These are phyloP conservation scores for Daldinia sp. DNA, from an alignment of 2,329 filamentous ascomycete species.

Conservation along the genomic window DNA sequence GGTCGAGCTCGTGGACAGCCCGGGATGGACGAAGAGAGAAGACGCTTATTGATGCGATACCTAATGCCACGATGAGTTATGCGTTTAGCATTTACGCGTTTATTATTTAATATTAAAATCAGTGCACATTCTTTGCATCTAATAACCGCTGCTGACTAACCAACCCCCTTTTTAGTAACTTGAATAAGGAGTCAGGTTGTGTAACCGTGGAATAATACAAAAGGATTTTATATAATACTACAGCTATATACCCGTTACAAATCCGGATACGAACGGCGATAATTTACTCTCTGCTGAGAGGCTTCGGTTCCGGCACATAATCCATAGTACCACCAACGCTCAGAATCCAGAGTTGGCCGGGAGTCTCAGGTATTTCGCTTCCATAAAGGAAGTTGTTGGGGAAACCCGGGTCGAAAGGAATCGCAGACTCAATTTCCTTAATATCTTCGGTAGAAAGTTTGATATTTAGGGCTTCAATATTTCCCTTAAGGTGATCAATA, in stretches of 20 bases:
- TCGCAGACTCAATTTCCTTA: conserved; percentile 60
- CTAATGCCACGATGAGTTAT: not conserved
- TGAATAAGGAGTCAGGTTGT: too few species aligned
- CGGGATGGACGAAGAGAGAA: conserved; percentile 22
- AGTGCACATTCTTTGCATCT: not conserved
- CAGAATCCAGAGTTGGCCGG: conserved; percentile 55
- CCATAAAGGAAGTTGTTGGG: conserved; percentile 64
- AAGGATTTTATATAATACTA: too few species aligned
- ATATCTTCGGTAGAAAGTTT: conserved; percentile 60
- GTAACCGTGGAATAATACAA: too few species aligned
- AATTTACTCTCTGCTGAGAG: conserved; percentile 45
- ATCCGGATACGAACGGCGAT: too few species aligned
- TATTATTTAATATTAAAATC: not conserved
- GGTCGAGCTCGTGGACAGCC: conserved; percentile 29
- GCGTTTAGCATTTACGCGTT: not conserved
- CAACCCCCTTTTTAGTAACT: not conserved
- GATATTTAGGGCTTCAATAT: conserved; percentile 63
- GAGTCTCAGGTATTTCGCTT: conserved; percentile 44
- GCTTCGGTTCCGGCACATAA: conserved; percentile 55
- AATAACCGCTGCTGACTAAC: not conserved
- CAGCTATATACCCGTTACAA: too few species aligned
- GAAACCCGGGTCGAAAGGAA: conserved; percentile 64
- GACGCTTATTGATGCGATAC: conserved; percentile 32
- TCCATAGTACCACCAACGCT: conserved; percentile 59
- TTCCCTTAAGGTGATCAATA: conserved; percentile 60